Conservation (phyloP, 495 filamentous ascomycete species). For the Chaetomium tenue region DNA sequence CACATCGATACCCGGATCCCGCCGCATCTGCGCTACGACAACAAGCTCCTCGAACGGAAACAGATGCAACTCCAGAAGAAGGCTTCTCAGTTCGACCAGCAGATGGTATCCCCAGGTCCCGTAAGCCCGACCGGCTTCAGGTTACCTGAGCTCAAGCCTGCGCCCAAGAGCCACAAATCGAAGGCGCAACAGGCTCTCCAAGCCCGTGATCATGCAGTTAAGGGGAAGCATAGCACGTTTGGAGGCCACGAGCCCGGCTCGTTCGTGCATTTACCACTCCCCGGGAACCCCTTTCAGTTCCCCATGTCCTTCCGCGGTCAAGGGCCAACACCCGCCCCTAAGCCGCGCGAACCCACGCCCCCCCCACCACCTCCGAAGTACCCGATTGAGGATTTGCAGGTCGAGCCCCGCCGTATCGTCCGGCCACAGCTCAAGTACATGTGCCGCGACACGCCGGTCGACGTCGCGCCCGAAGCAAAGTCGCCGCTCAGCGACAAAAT, state of each 20-base stretch:
- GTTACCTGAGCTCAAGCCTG: slow-evolving; percentile 77
- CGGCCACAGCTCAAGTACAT: slow-evolving; percentile 77
- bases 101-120: slow-evolving; percentile 22
- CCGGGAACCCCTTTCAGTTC: slow-evolving; percentile 46
- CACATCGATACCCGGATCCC: slow-evolving; percentile 83
- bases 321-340: slow-evolving; percentile 31
- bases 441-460: slow-evolving; percentile 55
- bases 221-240: slow-evolving; percentile 44
- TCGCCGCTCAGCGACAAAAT: slow-evolving; percentile 54
- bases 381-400: slow-evolving; percentile 89
- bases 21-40: slow-evolving; percentile 74
- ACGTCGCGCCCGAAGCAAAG: slow-evolving; percentile 30
- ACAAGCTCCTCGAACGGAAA: slow-evolving; percentile 74
- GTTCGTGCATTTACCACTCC: slow-evolving; percentile 38
- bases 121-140: slow-evolving; percentile 47
- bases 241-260: slow-evolving; percentile 38
- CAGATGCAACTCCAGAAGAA: slow-evolving; percentile 65
- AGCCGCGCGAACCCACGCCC: slow-evolving; percentile 54
- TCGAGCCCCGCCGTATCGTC: slow-evolving; percentile 59
- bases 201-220: slow-evolving; percentile 26
- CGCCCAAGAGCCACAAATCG: slow-evolving; percentile 72
- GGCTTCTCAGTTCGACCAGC: slow-evolving; percentile 49
- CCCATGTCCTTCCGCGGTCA: slow-evolving; percentile 42
- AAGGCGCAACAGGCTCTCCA: slow-evolving; percentile 46
- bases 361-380: slow-evolving; percentile 84